Base-by-base conservation (phyloP, 441 rosid genomes). In the Kokia cookei region DNA sequence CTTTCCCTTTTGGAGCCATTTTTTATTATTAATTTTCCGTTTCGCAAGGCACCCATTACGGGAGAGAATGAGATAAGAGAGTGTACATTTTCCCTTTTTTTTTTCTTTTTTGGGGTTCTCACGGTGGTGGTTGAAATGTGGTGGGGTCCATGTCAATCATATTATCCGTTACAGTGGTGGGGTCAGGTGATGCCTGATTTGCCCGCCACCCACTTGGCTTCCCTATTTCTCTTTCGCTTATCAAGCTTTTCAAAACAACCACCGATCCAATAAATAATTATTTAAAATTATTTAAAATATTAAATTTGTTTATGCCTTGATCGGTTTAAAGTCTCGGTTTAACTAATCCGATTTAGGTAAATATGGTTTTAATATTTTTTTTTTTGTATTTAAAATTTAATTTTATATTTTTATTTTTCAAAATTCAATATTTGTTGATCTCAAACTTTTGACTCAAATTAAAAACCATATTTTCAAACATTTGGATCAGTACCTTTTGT, bases 101-200 rank as follows among this genome's bases (percentile, higher is more conserved):
- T 29, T 19, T 19, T 19, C 22, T 19, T 19, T 19, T 19, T 19
- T 19, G 22, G n/a, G 15, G 9, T 58, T 15, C 3, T 9, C 0
- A 24, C 37, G 66, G 55, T 19, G 35, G 68, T 81, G 2, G 27
- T 35, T 45, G 29, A 12, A 67, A 8, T 12, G 59, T 14, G 75
- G 73, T 14, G 81, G 88, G 86, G 79, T 61, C 84, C 81, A 65
- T 76, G 71, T 26, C 78, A 43, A 87, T 85, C 90, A 83, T 85
- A 73, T 81, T 85, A 76, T 79, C 86, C 88, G 83, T 83, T 82
- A 76, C 71, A 82, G 58, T 65, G 85, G 89, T 86, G 80, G 89
- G 90, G 84, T 85, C 85, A 79, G 82, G 82, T 85, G 86, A 87
- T 77, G 86, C 75, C 82, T 85, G 81, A 86, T 84, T 71, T 86